These are phyloP conservation scores for Carex parvula DNA, from an alignment of 176 grass and related monocot species.

Conservation along the genomic window DNA sequence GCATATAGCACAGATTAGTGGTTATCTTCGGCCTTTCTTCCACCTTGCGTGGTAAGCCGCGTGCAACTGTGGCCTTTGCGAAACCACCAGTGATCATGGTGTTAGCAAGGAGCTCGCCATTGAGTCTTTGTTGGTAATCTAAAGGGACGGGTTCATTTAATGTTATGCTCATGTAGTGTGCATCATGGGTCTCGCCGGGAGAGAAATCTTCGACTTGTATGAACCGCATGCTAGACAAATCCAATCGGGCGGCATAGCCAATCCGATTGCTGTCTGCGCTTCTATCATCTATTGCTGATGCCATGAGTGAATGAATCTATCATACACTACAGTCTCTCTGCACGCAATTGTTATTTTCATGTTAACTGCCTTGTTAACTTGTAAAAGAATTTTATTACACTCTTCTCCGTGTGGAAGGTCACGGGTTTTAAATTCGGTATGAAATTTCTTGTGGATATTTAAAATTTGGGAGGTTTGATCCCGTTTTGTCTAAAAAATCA, in stretches of 20 bases:
- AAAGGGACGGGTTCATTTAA: conserved; percentile 1
- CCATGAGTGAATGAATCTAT: conserved; percentile 9
- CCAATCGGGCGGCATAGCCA: conserved; percentile 7
- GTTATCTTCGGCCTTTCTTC: conserved; percentile 1
- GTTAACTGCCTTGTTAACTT: not conserved
- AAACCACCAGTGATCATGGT: conserved; percentile 11
- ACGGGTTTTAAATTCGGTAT: too few relatives aligned
- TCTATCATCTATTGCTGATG: not conserved
- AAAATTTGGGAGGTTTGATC: too few relatives aligned
- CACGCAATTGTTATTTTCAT: not conserved
- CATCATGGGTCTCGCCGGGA: not conserved
- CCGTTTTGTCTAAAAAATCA: not conserved
- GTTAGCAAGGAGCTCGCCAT: conserved; percentile 9
- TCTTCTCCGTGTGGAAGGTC: too few relatives aligned
- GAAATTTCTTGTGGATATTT: too few relatives aligned
- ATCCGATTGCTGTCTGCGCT: not conserved
- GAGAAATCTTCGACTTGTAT: conserved; percentile 1
- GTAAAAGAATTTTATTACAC: not conserved
- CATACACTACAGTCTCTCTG: not conserved
- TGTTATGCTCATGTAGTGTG: conserved; percentile 8
- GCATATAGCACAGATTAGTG: not conserved
- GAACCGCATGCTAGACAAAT: conserved; percentile 9
- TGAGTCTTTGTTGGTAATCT: conserved; percentile 14
- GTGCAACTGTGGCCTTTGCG: not conserved
- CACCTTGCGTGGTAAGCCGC: not conserved